Percentiles rank a stretch among this genome's conserved stretches.
Conservation (phyloP, 345 rosid genomes). For the Eucalyptus regnans region DNA sequence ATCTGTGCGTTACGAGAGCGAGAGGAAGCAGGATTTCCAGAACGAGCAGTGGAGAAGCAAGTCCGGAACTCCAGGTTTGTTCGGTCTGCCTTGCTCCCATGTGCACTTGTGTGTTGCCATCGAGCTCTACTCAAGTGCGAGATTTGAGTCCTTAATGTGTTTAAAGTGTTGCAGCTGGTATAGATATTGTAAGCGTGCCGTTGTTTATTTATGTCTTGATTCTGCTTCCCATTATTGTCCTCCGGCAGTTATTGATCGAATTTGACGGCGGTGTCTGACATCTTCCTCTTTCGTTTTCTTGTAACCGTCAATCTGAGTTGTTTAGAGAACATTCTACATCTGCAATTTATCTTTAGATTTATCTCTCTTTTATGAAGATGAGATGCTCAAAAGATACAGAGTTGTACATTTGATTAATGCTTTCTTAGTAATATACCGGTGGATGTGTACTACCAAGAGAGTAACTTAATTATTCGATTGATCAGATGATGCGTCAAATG, state of each 20-base stretch:
- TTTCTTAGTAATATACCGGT: background rate
- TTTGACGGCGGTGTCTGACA: background rate
- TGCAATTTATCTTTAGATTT: background rate
- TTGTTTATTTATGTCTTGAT: background rate
- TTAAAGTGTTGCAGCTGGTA: background rate
- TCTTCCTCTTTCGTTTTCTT: background rate
- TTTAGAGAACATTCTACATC: background rate
- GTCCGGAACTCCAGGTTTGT: constrained; percentile 24
- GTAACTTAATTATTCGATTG: background rate
- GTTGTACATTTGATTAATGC: background rate
- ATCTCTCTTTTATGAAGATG: background rate
- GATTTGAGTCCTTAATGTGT: background rate
- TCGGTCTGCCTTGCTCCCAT: background rate
- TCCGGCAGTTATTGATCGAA: background rate
- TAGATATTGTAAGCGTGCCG: background rate
- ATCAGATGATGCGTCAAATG: constrained; percentile 23
- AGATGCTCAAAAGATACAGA: background rate
- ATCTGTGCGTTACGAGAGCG: constrained; percentile 18
- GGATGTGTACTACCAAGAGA: background rate
- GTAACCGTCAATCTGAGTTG: background rate
- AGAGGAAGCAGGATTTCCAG: constrained; percentile 20
- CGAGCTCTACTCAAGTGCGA: background rate
- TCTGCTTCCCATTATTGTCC: background rate
- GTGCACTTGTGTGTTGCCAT: background rate
- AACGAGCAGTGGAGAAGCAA: constrained; percentile 26